Evolutionary conservation across 1,139 yeast species (phyloP).

Genomic region (Sporopachydermia cereana): DNA sequence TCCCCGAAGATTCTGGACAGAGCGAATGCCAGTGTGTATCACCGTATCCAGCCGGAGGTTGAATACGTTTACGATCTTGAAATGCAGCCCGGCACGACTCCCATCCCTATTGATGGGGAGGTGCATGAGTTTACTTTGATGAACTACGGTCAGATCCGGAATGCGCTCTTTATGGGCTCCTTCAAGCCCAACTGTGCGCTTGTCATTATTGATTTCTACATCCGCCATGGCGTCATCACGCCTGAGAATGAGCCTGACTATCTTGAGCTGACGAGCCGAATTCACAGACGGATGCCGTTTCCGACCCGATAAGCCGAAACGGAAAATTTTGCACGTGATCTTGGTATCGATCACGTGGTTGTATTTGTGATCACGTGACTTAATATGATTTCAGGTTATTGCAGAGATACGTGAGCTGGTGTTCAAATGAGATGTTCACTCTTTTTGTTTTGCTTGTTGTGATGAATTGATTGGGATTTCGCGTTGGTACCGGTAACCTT

Average conservation of each 20-base stretch:
- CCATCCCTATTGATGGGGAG: conserved; percentile 77
- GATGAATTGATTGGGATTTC: too few relatives aligned
- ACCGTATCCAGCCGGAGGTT: conserved; percentile 66
- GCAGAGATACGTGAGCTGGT: too few relatives aligned
- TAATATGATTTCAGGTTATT: too few relatives aligned
- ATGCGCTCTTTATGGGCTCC: conserved; percentile 36
- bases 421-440: too few relatives aligned
- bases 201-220: conserved; percentile 68
- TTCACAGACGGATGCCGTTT: conserved; percentile 64
- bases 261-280: conserved; percentile 40
- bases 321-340: too few relatives aligned
- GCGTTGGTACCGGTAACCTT: too few relatives aligned
- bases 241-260: conserved; percentile 54
- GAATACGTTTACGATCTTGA: conserved; percentile 67
- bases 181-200: conserved; percentile 85
- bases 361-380: too few relatives aligned
- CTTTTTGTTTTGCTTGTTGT: too few relatives aligned
- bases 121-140: conserved; percentile 61
- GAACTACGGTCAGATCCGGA: conserved; percentile 44
- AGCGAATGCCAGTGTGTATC: not conserved
- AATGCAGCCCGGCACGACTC: conserved; percentile 40
- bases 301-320: conserved; percentile 39
- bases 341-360: too few relatives aligned
- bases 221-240: conserved; percentile 64
- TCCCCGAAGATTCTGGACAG: conserved; percentile 35